Evolutionary conservation across 176 grass and related monocot species (phyloP).

Genomic region (Juncus effusus): DNA sequence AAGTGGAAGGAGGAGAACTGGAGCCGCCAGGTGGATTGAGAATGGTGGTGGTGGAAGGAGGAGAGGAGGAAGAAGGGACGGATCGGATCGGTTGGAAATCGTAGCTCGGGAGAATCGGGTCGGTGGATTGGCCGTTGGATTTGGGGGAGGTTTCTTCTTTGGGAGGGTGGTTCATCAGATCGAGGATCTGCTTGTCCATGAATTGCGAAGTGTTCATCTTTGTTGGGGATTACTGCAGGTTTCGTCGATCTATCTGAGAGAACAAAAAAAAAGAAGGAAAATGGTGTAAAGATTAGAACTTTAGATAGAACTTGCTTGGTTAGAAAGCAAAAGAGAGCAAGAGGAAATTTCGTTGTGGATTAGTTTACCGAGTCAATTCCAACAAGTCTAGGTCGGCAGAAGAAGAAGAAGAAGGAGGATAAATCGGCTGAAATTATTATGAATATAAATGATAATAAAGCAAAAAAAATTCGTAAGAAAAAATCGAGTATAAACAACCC

Average conservation of each 20-base stretch:
- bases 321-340: background rate
- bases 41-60: background rate
- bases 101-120: slow-evolving; percentile 19
- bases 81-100: slow-evolving; percentile 27
- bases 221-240: background rate
- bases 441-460: too few relatives aligned
- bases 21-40: background rate
- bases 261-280: background rate
- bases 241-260: background rate
- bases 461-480: too few relatives aligned
- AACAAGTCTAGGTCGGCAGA: too few relatives aligned
- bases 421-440: too few relatives aligned
- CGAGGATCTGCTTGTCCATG: slow-evolving; percentile 28
- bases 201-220: slow-evolving; percentile 27
- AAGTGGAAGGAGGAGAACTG: slow-evolving; percentile 7
- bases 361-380: too few relatives aligned
- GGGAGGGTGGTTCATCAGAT: slow-evolving; percentile 23
- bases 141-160: slow-evolving; percentile 14
- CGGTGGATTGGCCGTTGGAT: background rate
- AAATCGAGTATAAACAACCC: too few relatives aligned
- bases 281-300: background rate
- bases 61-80: slow-evolving; percentile 3
- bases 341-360: background rate
- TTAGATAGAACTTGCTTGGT: background rate
- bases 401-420: too few relatives aligned